Percentiles rank a stretch among this genome's conserved stretches.
phyloP scores from a whole-genome alignment of 257 asterid genomes.

The Solanum rostratum region DNA sequence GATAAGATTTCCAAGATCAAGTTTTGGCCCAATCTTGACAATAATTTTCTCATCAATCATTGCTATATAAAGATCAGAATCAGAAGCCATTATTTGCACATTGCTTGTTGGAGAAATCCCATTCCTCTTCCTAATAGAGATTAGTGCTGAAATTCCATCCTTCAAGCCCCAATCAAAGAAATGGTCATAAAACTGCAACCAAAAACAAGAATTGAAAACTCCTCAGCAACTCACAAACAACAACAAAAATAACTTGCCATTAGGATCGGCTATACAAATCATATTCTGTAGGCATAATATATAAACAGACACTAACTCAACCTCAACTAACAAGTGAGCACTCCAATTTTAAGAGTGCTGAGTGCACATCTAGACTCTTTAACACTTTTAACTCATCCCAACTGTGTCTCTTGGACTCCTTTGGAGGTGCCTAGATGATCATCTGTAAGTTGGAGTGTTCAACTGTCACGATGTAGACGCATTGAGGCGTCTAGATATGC shows the following conservation, averaged over 20 bases:
- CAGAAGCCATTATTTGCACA: conserved; percentile 66
- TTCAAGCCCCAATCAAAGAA: conserved; percentile 61
- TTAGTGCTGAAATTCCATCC: conserved; percentile 42
- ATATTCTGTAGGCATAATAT: not conserved
- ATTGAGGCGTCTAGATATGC: not conserved
- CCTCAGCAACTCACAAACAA: not conserved
- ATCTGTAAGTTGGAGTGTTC: not conserved
- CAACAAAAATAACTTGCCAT: not conserved
- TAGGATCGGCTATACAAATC: not conserved
- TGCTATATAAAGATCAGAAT: conserved; percentile 59
- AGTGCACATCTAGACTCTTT: not conserved
- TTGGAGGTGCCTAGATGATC: not conserved
- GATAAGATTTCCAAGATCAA: conserved; percentile 46
- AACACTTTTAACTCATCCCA: rapidly evolving
- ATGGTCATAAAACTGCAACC: conserved; percentile 70
- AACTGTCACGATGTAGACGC: no score
- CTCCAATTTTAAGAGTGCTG: not conserved
- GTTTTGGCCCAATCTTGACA: conserved; percentile 58
- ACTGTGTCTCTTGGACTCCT: rapidly evolving
- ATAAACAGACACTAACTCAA: not conserved
- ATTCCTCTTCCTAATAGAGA: conserved; percentile 37
- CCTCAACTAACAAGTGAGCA: rapidly evolving
- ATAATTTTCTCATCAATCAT: conserved; percentile 52
- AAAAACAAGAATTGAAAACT: not conserved
- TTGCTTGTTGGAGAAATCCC: conserved; percentile 43